Percentiles rank a stretch among this genome's conserved stretches.
phyloP scores from a whole-genome alignment of 148 eudicot species.

The Rhododendron williamsianum region DNA sequence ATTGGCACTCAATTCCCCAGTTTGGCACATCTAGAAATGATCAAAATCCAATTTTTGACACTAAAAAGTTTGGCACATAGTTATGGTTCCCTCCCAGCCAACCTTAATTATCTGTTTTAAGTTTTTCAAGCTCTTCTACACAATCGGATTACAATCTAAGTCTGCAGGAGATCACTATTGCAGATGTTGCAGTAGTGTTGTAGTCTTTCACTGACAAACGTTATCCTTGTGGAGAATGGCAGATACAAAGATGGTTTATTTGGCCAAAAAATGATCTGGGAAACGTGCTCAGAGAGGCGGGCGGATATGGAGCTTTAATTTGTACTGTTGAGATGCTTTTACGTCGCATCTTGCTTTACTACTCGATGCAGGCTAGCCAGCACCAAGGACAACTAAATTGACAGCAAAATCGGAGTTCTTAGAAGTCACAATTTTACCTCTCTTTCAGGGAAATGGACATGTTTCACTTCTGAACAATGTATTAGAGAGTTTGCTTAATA shows the following conservation, averaged over 20 bases:
- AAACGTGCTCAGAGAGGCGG: not conserved
- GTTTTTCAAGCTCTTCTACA: not conserved
- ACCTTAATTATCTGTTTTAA: not conserved
- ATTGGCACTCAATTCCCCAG: not conserved
- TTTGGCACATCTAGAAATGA: not conserved
- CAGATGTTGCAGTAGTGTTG: not conserved
- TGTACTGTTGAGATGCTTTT: not conserved
- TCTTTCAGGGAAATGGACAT: not conserved
- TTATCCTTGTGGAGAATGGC: not conserved
- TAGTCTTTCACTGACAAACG: not conserved
- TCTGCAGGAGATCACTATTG: not conserved
- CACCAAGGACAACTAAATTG: not conserved
- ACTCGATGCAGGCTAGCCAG: not conserved
- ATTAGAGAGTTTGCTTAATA: not conserved
- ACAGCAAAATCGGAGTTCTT: not conserved
- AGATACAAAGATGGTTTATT: not conserved
- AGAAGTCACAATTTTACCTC: not conserved
- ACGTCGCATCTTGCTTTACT: not conserved
- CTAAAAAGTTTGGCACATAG: not conserved
- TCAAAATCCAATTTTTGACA: not conserved
- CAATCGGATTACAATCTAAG: not conserved
- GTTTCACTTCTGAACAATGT: not conserved
- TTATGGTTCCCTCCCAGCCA: not conserved
- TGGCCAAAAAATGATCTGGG: not conserved
- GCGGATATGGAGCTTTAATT: not conserved